Base-by-base conservation (phyloP, 2,329 filamentous ascomycete genomes). In the Fusarium phyllophilum region DNA sequence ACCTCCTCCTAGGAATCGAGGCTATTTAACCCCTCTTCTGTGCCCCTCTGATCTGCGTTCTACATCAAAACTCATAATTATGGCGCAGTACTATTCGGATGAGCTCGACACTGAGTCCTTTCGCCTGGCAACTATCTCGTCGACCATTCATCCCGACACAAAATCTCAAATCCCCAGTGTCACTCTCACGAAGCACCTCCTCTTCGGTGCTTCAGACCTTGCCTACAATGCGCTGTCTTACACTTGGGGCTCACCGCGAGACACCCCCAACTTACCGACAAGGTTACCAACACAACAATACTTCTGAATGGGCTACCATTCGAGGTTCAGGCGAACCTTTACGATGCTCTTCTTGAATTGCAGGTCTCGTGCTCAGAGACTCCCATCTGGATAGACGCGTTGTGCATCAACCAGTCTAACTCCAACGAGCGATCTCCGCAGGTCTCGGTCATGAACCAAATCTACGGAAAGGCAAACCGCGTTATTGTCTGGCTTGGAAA, bases 401-500 rank as follows among this genome's bases (percentile, higher is more conserved):
- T 68, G 0, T 68, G 66, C 7, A 68, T 68, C 18, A 68, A 68
- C n/a, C 66, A 68, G 11, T 48, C 17, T 6, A n/a, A 52, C 20
- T 4, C 31, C 0, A 13, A 14, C 10, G 66, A 68, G 31, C 31
- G 63, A 15, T 62, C 63, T 5, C 11, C 36, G 0, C 66, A 68
- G 5, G 66, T 68, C 10, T 68, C 66, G 0, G 54, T 68, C 0
- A 68, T 68, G 66, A 62, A 68, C 1, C 63, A 62, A 5, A 68
- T 68, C 3, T 68, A 68, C 8, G 66, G 63, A 18, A 62, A 68
- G 1, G 54, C 63, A 4, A 17, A 14, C 0, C 41, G 55, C 2
- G 66, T 68, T 2, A 39, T 68, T 2, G 66, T 68, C 2, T 68
- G 66, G 66, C 24, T 68, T 8, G 66, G 63, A 15, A 62, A n/a